Conservation (phyloP, 202 grass and related monocot species). For the Elaeis oleifera region DNA sequence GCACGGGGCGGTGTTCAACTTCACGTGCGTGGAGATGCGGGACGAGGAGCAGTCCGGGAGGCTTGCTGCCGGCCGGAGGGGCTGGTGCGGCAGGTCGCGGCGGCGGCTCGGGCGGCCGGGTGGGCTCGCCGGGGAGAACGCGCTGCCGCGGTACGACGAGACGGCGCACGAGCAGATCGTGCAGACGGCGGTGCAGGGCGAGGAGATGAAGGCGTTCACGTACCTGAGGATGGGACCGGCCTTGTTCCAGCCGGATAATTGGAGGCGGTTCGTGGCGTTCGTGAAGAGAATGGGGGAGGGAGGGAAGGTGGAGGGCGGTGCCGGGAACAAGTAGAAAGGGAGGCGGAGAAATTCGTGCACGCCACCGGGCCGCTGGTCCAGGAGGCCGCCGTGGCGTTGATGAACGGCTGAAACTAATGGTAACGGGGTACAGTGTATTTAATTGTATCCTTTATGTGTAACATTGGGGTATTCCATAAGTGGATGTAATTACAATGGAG, state of each 20-base stretch:
- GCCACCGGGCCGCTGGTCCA: constrained; percentile 46
- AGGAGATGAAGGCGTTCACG: constrained; percentile 75
- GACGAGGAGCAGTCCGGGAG: constrained; percentile 68
- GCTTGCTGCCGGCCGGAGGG: constrained; percentile 52
- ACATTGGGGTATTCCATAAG: too few relatives aligned
- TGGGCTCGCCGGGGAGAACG: constrained; percentile 66
- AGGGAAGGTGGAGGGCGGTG: constrained; percentile 14
- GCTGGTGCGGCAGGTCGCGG: constrained; percentile 57
- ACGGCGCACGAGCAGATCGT: constrained; percentile 62
- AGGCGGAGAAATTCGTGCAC: constrained; percentile 37
- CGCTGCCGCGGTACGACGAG: constrained; percentile 66
- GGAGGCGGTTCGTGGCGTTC: constrained; percentile 60
- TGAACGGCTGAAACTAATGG: constrained; percentile 7
- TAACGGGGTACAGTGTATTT: too few relatives aligned
- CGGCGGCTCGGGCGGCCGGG: constrained; percentile 44
- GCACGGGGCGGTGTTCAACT: constrained; percentile 75
- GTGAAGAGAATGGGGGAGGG: constrained; percentile 47
- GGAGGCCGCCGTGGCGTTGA: constrained; percentile 43
- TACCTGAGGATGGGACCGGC: constrained; percentile 62
- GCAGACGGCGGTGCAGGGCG: constrained; percentile 25
- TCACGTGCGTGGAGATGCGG: constrained; percentile 86
- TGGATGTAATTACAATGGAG: too few relatives aligned
- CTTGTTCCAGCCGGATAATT: constrained; percentile 60
- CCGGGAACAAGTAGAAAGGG: constrained; percentile 45
- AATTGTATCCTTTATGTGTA: too few relatives aligned